phyloP scores from a whole-genome alignment of 2,329 filamentous ascomycete species.

The Aspergillus pseudonomiae region DNA sequence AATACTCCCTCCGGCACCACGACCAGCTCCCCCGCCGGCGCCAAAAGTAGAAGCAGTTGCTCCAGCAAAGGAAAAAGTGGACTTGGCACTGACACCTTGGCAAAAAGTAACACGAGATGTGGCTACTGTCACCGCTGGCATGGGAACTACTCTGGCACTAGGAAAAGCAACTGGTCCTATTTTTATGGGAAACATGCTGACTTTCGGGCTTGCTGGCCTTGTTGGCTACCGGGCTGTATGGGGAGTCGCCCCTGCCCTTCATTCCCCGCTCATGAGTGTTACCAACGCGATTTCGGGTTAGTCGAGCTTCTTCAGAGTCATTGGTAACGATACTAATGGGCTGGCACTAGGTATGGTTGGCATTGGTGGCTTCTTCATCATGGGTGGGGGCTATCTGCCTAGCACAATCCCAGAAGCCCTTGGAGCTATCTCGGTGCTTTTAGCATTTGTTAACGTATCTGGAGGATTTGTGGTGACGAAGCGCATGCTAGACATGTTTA shows the following conservation, averaged over 20 bases:
- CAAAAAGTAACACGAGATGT: constrained; percentile 79
- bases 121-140: constrained; percentile 71
- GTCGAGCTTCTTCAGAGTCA: neutral
- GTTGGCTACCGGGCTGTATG: constrained; percentile 89
- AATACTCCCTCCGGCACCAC: constrained; percentile 74
- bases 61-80: constrained; percentile 56
- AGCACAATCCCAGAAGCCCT: constrained; percentile 78
- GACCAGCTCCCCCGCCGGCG: constrained; percentile 62
- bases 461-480: constrained; percentile 92
- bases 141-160: constrained; percentile 73
- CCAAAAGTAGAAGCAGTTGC: constrained; percentile 54
- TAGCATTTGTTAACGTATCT: constrained; percentile 86
- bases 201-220: constrained; percentile 78
- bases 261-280: constrained; percentile 89
- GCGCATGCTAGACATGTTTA: constrained; percentile 92
- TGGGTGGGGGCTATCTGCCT: constrained; percentile 78
- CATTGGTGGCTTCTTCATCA: constrained; percentile 83
- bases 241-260: constrained; percentile 80
- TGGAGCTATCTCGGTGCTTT: constrained; percentile 76
- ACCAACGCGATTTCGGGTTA: constrained; percentile 86
- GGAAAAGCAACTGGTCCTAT: constrained; percentile 80
- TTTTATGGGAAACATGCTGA: constrained; percentile 88
- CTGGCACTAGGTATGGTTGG: constrained; percentile 70
- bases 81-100: constrained; percentile 75
- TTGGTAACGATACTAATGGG: constrained; percentile 16